Percentiles rank a stretch among this genome's conserved stretches.
Conservation (phyloP, 148 eudicot genomes). For the Simmondsia chinensis region DNA sequence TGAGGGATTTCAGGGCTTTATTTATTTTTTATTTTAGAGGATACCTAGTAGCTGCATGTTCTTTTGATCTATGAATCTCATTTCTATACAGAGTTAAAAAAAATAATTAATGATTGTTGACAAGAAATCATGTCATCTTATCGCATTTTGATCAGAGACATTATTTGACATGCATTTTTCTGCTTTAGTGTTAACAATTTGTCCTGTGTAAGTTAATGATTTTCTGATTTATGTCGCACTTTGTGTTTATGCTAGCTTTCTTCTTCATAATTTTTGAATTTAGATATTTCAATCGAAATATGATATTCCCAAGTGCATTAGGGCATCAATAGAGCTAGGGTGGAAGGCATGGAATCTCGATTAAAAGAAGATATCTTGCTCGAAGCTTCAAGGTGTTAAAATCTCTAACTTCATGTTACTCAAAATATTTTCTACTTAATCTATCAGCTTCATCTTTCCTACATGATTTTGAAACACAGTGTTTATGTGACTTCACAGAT, state of each 20-base stretch:
- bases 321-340: constrained; percentile 96
- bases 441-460: not conserved
- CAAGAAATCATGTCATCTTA: too few species aligned
- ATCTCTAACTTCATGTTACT: not conserved
- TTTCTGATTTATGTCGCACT: too few species aligned
- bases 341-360: constrained; percentile 95
- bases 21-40: too few species aligned
- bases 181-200: too few species aligned
- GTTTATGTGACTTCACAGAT: constrained; percentile 36
- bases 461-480: not conserved
- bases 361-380: constrained; percentile 77
- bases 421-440: constrained; percentile 1
- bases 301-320: constrained; percentile 35
- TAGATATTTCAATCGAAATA: constrained; percentile 17
- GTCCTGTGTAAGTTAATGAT: too few species aligned
- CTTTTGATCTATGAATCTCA: too few species aligned
- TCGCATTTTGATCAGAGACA: too few species aligned
- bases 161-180: too few species aligned
- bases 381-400: constrained; percentile 79
- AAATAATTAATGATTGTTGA: too few species aligned
- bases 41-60: too few species aligned
- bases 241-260: not conserved
- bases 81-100: too few species aligned
- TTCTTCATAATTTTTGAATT: constrained; percentile 7
- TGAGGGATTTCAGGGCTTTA: too few species aligned